A percentile compares a stretch with the other conserved stretches of the same genome.
Conservation (phyloP, 2,329 filamentous ascomycete genomes). For the Talaromyces atroroseus region DNA sequence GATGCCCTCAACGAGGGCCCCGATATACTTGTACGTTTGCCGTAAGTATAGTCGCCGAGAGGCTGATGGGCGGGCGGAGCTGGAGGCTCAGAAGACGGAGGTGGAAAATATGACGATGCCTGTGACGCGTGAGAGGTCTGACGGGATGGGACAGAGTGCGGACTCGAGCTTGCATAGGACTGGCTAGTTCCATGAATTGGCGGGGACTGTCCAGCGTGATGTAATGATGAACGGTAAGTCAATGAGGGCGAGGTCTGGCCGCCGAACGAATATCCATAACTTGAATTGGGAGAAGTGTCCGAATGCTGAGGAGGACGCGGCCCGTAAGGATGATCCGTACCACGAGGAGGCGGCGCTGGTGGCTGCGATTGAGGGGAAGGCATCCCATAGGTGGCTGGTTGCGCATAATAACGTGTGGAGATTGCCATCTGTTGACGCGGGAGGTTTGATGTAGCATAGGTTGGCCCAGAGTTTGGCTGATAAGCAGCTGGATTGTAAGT, state of each 20-base stretch:
- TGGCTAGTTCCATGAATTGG: conserved; percentile 21
- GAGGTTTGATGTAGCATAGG: conserved; percentile 27
- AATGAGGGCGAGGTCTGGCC: conserved; percentile 23
- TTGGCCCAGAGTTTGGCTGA: conserved; percentile 29
- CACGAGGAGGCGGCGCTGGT: conserved; percentile 32
- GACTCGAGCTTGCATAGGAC: conserved; percentile 15
- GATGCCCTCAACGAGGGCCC: conserved; percentile 33
- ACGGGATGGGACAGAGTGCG: conserved; percentile 6
- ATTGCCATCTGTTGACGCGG: conserved; percentile 26
- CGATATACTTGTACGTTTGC: conserved; percentile 23
- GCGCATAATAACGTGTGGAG: conserved; percentile 23
- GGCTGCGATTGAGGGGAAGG: conserved; percentile 27
- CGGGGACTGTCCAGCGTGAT: conserved; percentile 23
- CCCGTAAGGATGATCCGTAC: conserved; percentile 34
- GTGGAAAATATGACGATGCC: conserved; percentile 10
- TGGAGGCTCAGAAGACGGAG: conserved; percentile 20
- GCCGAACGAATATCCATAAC: conserved; percentile 25
- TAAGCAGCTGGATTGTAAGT: conserved; percentile 50
- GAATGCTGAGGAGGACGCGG: conserved; percentile 27
- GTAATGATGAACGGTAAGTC: conserved; percentile 23
- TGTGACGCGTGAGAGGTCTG: conserved; percentile 16
- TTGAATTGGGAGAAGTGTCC: conserved; percentile 19
- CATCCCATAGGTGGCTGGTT: conserved; percentile 28
- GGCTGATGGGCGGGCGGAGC: conserved; percentile 28
- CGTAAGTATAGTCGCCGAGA: conserved; percentile 22